Evolutionary conservation across 2,329 filamentous ascomycete species (phyloP).

Genomic region (Bipolaris zeicola): DNA sequence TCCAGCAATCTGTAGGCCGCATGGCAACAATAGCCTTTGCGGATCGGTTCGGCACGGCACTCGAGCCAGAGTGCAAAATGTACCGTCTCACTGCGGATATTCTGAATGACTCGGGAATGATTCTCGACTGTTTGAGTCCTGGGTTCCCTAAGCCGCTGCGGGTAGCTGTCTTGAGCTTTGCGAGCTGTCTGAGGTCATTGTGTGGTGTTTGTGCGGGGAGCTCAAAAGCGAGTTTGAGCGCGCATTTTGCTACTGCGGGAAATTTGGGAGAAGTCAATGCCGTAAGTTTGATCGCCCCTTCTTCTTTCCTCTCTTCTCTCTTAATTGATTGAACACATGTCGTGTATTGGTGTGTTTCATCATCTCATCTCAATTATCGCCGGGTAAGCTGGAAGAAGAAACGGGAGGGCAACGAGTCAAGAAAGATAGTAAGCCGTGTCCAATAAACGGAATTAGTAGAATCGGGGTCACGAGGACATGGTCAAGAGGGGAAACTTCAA

Average conservation of each 20-base stretch:
- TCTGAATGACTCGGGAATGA: constrained; percentile 84
- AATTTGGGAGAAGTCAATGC: constrained; percentile 94
- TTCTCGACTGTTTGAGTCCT: constrained; percentile 83
- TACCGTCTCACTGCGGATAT: constrained; percentile 87
- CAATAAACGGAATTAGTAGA: no score
- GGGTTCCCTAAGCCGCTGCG: constrained; percentile 66
- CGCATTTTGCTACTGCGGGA: constrained; percentile 85
- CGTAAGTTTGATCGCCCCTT: constrained; percentile 49
- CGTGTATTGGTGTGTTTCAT: neutral
- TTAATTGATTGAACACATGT: neutral
- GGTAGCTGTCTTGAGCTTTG: constrained; percentile 63
- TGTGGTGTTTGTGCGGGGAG: constrained; percentile 91
- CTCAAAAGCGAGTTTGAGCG: constrained; percentile 86
- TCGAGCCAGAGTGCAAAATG: constrained; percentile 89
- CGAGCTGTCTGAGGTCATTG: constrained; percentile 65
- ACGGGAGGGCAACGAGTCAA: no score
- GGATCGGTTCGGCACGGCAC: constrained; percentile 76
- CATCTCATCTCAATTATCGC: neutral
- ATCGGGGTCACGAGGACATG: no score
- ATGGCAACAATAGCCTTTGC: constrained; percentile 87
- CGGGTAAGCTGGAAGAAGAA: no score
- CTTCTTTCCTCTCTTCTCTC: neutral
- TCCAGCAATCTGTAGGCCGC: constrained; percentile 81
- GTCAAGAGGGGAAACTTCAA: no score
- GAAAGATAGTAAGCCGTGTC: no score